These are phyloP conservation scores for Plasmodium relictum DNA, from an alignment of 169 alveolate species.

Conservation along the genomic window DNA sequence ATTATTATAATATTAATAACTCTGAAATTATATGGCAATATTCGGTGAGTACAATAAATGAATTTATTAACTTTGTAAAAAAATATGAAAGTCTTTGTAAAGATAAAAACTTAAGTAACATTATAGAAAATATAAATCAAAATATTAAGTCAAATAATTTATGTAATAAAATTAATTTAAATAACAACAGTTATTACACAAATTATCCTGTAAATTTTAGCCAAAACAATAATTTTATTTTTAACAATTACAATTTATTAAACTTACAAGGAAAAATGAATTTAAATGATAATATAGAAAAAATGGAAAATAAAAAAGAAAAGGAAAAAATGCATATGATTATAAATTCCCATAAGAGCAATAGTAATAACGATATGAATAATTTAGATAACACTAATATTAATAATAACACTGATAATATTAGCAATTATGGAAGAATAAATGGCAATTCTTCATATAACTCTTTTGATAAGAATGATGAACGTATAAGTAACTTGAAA, in stretches of 20 bases:
- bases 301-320: neutral
- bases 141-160: neutral
- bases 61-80: constrained; percentile 17
- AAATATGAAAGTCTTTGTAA: constrained; percentile 5
- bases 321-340: neutral
- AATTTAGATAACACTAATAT: neutral
- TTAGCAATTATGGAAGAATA: neutral
- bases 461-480: neutral
- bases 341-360: neutral
- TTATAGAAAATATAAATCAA: neutral
- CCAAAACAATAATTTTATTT: neutral
- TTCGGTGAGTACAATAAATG: constrained; percentile 24
- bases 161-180: neutral
- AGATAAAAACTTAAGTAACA: neutral
- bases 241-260: constrained; percentile 10
- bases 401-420: neutral
- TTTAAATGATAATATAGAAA: no score
- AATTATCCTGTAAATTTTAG: neutral
- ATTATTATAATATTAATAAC: constrained; percentile 54
- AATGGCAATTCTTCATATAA: neutral
- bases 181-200: constrained; percentile 1
- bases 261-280: neutral
- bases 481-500: neutral
- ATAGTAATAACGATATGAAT: neutral
- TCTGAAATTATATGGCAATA: constrained; percentile 65